Evolutionary conservation across 257 asterid species (phyloP).

Genomic region (Ophiorrhiza pumila): DNA sequence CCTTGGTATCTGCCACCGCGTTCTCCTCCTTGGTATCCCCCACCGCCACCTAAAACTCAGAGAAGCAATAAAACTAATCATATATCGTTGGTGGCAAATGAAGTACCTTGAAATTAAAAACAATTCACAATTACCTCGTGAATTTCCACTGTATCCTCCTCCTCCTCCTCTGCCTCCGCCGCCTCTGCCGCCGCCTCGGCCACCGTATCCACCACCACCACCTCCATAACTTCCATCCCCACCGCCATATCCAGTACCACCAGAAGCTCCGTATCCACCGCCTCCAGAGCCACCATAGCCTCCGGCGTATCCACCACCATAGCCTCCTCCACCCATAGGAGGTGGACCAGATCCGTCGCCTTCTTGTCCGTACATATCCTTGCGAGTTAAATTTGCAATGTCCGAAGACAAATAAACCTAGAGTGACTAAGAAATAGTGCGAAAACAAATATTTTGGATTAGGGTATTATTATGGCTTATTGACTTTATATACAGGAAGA

Average conservation of each 20-base stretch:
- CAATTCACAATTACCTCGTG: constrained; percentile 39
- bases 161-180: constrained; percentile 6
- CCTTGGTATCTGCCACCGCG: constrained; percentile 60
- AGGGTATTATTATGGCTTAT: constrained; percentile 15
- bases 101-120: no score
- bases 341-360: constrained; percentile 77
- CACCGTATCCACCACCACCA: constrained; percentile 1
- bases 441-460: neutral
- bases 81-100: neutral
- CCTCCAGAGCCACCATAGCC: constrained; percentile 40
- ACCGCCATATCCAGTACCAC: constrained; percentile 15
- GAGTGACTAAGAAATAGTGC: neutral
- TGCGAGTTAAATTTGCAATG: neutral
- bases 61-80: neutral
- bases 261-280: constrained; percentile 26
- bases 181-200: neutral
- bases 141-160: constrained; percentile 55
- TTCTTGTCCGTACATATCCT: constrained; percentile 60
- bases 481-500: constrained; percentile 4
- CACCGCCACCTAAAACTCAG: constrained; percentile 28
- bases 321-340: constrained; percentile 55
- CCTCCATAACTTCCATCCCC: constrained; percentile 9
- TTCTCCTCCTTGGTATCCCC: constrained; percentile 35
- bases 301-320: constrained; percentile 36
- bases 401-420: neutral